Evolutionary conservation across 352 stramenopile species (phyloP).

Genomic region (Globisporangium carolinianum): DNA sequence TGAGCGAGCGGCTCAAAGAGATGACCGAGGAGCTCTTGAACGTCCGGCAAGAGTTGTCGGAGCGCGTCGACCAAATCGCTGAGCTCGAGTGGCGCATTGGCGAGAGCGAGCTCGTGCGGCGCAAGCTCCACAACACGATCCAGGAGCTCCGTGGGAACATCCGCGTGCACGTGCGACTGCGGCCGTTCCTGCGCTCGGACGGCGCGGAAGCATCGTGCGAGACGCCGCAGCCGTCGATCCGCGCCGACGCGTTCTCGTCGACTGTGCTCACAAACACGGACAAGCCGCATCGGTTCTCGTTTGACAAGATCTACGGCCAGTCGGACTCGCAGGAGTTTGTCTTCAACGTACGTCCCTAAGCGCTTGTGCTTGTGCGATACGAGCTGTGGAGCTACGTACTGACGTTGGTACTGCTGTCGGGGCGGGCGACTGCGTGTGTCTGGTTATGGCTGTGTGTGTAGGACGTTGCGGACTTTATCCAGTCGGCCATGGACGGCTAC

Average conservation of each 20-base stretch:
- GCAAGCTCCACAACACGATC: constrained; percentile 99
- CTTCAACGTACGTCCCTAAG: constrained; percentile 52
- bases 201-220: constrained; percentile 40
- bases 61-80: constrained; percentile 52
- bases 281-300: constrained; percentile 90
- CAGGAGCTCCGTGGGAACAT: constrained; percentile 99
- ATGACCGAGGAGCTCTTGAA: constrained; percentile 64
- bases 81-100: constrained; percentile 58
- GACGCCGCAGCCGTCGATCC: constrained; percentile 44
- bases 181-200: constrained; percentile 88
- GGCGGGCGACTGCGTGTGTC: too few species aligned
- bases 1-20: constrained; percentile 48
- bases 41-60: constrained; percentile 53
- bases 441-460: constrained; percentile 11
- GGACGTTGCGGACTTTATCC: constrained; percentile 85
- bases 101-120: constrained; percentile 68
- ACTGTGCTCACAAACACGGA: constrained; percentile 68
- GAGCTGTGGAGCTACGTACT: too few species aligned
- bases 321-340: constrained; percentile 93
- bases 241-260: constrained; percentile 60
- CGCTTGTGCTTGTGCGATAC: too few species aligned
- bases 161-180: constrained; percentile 94
- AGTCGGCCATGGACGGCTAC: constrained; percentile 96
- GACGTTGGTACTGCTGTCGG: neutral
- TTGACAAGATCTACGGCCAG: constrained; percentile 97